These are phyloP conservation scores for Codiaeum variegatum DNA, from an alignment of 441 rosid species.

Conservation along the genomic window DNA sequence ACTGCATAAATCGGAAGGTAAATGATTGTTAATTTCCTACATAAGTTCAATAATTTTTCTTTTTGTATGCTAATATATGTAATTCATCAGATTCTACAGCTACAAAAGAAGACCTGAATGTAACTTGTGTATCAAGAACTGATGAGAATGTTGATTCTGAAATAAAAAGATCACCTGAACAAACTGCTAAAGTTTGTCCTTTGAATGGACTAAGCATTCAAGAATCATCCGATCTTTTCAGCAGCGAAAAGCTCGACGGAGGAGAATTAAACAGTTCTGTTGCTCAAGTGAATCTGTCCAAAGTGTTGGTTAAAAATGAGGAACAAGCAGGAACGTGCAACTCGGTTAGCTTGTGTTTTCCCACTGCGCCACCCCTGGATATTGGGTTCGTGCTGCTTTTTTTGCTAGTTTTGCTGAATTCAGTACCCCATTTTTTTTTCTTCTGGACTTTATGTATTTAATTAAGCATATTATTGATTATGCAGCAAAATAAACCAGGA, in stretches of 20 bases:
- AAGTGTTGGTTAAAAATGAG: conserved; percentile 24
- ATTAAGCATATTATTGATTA: conserved; percentile 18
- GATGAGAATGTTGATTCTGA: conserved; percentile 22
- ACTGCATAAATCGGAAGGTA: conserved; percentile 28
- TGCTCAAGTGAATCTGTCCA: conserved; percentile 24
- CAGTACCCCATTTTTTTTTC: neutral
- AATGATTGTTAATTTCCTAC: neutral
- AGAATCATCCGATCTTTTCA: conserved; percentile 17
- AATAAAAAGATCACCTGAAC: conserved; percentile 24
- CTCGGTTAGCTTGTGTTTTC: conserved; percentile 17
- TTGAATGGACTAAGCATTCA: conserved; percentile 21
- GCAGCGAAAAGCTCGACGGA: neutral
- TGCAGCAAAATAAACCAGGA: conserved; percentile 39
- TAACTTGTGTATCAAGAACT: conserved; percentile 19
- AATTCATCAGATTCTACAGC: conserved; percentile 23
- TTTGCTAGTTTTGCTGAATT: neutral
- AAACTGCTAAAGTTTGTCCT: conserved; percentile 21
- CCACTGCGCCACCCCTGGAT: conserved; percentile 25
- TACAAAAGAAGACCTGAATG: conserved; percentile 31
- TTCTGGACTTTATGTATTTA: neutral
- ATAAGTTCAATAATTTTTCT: neutral
- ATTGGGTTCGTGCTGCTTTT: conserved; percentile 25
- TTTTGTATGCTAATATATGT: conserved; percentile 2
- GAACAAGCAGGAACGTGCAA: conserved; percentile 26
- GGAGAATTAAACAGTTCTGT: conserved; percentile 15